Conservation (phyloP, 129 eudicot genomes). For the Cynara cardunculus region DNA sequence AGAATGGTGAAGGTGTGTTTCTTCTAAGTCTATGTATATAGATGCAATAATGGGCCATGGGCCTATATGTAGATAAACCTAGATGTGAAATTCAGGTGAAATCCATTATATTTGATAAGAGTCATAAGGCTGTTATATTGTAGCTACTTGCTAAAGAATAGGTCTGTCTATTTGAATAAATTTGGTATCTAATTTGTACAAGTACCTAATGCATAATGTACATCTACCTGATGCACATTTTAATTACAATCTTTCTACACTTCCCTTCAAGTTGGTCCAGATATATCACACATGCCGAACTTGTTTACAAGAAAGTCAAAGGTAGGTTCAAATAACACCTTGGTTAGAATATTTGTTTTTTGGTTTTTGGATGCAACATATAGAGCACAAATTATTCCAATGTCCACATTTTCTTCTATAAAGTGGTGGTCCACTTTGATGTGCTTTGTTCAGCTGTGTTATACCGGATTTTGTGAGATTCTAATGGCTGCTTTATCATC, state of each 20-base stretch:
- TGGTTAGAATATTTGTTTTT: neutral
- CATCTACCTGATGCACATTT: neutral
- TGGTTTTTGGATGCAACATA: neutral
- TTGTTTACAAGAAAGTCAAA: neutral
- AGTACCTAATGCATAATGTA: neutral
- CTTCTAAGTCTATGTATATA: neutral
- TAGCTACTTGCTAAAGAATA: neutral
- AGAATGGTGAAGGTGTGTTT: neutral
- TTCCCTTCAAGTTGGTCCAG: neutral
- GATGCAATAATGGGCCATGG: neutral
- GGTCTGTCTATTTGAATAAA: neutral
- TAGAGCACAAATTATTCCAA: neutral
- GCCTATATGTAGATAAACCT: neutral
- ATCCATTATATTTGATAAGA: neutral
- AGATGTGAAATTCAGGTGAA: neutral
- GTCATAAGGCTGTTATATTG: neutral
- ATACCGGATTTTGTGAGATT: too few relatives aligned
- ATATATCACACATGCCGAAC: neutral
- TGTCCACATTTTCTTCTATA: too few relatives aligned
- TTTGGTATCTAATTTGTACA: neutral
- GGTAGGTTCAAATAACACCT: neutral
- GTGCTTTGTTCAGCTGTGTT: too few relatives aligned
- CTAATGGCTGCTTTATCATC: too few relatives aligned
- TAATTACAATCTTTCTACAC: neutral
- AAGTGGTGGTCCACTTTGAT: too few relatives aligned